Base-by-base conservation (phyloP, 2,329 filamentous ascomycete species). In the Exophiala oligosperma region DNA sequence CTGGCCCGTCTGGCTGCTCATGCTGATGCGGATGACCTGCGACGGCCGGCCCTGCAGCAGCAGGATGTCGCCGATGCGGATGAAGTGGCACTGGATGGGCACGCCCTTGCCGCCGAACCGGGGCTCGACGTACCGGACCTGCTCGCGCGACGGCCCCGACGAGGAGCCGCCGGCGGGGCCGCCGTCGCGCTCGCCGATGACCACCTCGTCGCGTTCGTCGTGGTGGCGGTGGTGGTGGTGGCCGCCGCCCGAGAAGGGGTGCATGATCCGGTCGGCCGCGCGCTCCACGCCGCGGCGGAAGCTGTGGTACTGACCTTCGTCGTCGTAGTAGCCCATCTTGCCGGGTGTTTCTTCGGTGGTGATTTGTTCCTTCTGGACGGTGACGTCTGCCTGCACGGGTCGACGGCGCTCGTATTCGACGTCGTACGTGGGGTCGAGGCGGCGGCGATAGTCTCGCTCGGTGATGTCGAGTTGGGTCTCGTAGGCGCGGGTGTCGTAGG, bases 11-110 rank as follows among this genome's bases (percentile, higher is more conserved):
- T 96, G 93, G 68, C 91, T 85, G 58, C 93, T 97, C 79, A 92
- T 96, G 69, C 92, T 96, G 88, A 99, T 97, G 77, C 93, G 93
- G 84, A 99, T 99, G 78, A 99, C 93, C 86, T 99, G 94, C 90
- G 92, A 97, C 73, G 94, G 92, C 71, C 94, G 93, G 77, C 93
- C 93, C 85, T 99, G 94, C 68, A 99, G 91, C 82, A 97, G 95
- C 80, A 99, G 81, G 80, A 99, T 90, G 80, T 99, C 94, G 78
- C 94, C 94, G 71, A 97, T 90, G 82, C 94, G 94, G 82, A 99
- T 93, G 85, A 97, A 95, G 87, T 99, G 91, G 89, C 92, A 96
- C 67, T 95, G 94, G 78, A 99, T 97, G 75, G 92, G 93, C 74
- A 61, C 58, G n/a, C 88, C 83, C 68, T 75, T 47, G 72, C 76